Conservation (phyloP, 208 protist species). For the Crithidia bombi region DNA sequence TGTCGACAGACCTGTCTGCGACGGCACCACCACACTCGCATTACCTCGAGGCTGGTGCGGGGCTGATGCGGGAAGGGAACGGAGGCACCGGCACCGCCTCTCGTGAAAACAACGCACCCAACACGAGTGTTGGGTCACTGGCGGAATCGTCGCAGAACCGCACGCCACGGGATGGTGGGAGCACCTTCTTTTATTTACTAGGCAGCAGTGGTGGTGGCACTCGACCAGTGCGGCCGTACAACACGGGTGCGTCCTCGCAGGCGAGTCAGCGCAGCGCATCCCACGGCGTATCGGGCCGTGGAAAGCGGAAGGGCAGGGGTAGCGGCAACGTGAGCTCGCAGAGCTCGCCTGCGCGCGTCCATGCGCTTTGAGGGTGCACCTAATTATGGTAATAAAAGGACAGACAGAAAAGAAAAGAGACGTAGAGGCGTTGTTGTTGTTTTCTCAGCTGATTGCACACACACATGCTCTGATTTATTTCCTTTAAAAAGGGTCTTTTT, state of each 20-base stretch:
- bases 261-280: conserved; percentile 8
- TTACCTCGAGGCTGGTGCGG: conserved; percentile 16
- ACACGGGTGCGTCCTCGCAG: background rate
- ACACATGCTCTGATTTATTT: background rate
- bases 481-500: too few relatives aligned
- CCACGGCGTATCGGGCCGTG: background rate
- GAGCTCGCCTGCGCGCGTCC: conserved; percentile 8
- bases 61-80: background rate
- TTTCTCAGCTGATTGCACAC: background rate
- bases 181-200: conserved; percentile 12
- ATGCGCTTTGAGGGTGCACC: background rate
- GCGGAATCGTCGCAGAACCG: conserved; percentile 6
- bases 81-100: background rate
- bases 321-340: conserved; percentile 10
- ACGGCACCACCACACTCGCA: conserved; percentile 11
- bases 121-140: background rate
- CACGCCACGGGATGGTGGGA: conserved; percentile 10
- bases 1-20: background rate
- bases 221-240: conserved; percentile 9
- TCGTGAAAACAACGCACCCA: conserved; percentile 11
- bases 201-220: conserved; percentile 3
- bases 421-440: background rate
- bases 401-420: conserved; percentile 1
- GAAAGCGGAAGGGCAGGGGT: background rate
- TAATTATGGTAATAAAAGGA: too few relatives aligned